Evolutionary conservation across 2,329 filamentous ascomycete species (phyloP), one percentile per base, ranked within the genome.

Genomic region (Alternaria alternata): DNA sequence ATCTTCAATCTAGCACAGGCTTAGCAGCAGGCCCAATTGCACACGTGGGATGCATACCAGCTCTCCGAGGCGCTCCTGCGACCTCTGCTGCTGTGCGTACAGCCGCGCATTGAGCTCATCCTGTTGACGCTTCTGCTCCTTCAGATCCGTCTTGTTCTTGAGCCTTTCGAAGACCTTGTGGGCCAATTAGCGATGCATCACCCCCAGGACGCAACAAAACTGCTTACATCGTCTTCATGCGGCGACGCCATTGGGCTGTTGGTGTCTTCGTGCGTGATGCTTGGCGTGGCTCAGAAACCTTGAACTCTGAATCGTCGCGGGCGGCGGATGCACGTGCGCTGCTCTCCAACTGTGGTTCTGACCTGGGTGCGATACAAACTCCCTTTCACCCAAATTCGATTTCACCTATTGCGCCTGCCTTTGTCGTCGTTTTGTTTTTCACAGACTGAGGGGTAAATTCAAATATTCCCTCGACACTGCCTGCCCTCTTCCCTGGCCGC

Each of bases 1-100:
- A 79, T 91, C 87, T 67, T 88, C 86, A 73, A 96, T 86, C 91
- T 93, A 62, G 60, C 22, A 43, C 30, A 14, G 22, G 41, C 28
- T 70, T 34, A 70, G 62, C 18, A 42, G 30, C 30, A 16, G 28
- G 38, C 54, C 22, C 44, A 54, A 58, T 49, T 61, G 28, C 24
- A 48, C n/a, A 53, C 53, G 28, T 14, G 43, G 18, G n/a, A 49
- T 42, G 11, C 82, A 61, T 81, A 91, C 89, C 80, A 93, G 78
- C 76, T 91, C 88, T 38, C 82, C 84, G 56, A 91, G 82, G 56
- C 89, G 83, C 67, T 85, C 78, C 74, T 91, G 88, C 20, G 88
- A 85, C 75, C 87, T 88, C 67, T 86, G 82, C 64, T 88, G 85
- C 61, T 88, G 87, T 26, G 82, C 81, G 66, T 84, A 80, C 22